These are phyloP conservation scores for Aegilops speltoides DNA, from an alignment of 176 grass and related monocot genomes.

Conservation along the genomic window DNA sequence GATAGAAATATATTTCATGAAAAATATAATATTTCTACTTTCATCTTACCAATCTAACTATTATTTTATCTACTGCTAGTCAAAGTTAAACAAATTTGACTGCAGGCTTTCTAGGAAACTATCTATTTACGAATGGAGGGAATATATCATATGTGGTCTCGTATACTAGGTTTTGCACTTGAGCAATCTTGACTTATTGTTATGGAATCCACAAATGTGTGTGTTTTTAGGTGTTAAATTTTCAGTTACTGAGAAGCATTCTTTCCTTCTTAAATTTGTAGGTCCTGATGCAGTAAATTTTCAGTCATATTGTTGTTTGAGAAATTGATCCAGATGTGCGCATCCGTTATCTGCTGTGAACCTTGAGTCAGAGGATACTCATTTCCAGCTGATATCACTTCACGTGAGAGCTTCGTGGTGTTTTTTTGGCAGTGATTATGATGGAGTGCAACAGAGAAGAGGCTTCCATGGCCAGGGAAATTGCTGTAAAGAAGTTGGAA, in stretches of 20 bases:
- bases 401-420: conserved; percentile 14
- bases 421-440: conserved; percentile 23
- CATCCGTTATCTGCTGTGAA: conserved; percentile 1
- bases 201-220: not conserved
- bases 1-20: not conserved
- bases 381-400: conserved; percentile 17
- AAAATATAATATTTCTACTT: not conserved
- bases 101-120: not conserved
- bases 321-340: conserved; percentile 3
- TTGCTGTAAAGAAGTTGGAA: conserved; percentile 69
- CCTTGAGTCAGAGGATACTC: conserved; percentile 1
- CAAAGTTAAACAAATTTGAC: not conserved
- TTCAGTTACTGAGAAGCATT: not conserved
- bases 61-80: not conserved
- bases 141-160: conserved; percentile 15
- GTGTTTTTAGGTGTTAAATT: conserved; percentile 10
- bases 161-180: not conserved
- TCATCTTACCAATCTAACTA: conserved; percentile 8
- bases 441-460: conserved; percentile 80
- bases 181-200: conserved; percentile 3
- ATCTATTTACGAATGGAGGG: not conserved
- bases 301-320: not conserved
- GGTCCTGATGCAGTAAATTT: conserved; percentile 5
- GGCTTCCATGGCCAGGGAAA: conserved; percentile 67
- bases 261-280: conserved; percentile 23